A percentile compares a stretch with the other conserved stretches of the same genome.
These are phyloP conservation scores for Coprinellus micaceus DNA, from an alignment of 768 basidiomycete genomes.

Conservation along the genomic window DNA sequence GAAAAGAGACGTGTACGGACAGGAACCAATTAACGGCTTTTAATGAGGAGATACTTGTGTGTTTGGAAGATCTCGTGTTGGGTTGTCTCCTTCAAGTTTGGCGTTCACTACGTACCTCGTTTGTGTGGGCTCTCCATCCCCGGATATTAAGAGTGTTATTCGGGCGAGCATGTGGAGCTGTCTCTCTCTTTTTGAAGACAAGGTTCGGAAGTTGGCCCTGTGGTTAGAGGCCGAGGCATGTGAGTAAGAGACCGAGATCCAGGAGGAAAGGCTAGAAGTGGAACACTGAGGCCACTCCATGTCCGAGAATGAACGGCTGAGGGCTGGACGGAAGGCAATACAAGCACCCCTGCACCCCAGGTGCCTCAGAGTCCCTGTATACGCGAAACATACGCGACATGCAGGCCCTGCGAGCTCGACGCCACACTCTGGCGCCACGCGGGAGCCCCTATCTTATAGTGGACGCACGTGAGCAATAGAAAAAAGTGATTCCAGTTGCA, in stretches of 20 bases:
- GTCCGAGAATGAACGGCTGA: not conserved
- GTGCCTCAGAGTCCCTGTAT: no score
- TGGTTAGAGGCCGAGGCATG: not conserved
- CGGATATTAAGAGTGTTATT: not conserved
- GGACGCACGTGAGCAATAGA: constrained; percentile 3
- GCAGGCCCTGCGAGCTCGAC: no score
- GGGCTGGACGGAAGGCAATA: not conserved
- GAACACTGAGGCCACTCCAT: not conserved
- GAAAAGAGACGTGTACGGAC: not conserved
- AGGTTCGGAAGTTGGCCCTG: not conserved
- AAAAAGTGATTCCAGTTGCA: not conserved
- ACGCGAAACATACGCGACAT: no score
- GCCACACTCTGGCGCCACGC: no score
- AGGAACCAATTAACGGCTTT: not conserved
- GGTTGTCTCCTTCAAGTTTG: not conserved
- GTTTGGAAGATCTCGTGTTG: not conserved
- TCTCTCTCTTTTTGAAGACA: no score
- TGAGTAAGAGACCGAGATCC: not conserved
- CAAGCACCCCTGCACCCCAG: no score
- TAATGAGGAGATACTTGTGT: not conserved
- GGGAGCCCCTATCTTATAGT: not conserved
- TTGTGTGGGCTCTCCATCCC: not conserved
- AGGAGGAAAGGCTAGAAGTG: not conserved
- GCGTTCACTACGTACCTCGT: not conserved
- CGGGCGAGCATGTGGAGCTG: no score